phyloP scores from a whole-genome alignment of 164 flowering plant genomes.

The Saururus chinensis region DNA sequence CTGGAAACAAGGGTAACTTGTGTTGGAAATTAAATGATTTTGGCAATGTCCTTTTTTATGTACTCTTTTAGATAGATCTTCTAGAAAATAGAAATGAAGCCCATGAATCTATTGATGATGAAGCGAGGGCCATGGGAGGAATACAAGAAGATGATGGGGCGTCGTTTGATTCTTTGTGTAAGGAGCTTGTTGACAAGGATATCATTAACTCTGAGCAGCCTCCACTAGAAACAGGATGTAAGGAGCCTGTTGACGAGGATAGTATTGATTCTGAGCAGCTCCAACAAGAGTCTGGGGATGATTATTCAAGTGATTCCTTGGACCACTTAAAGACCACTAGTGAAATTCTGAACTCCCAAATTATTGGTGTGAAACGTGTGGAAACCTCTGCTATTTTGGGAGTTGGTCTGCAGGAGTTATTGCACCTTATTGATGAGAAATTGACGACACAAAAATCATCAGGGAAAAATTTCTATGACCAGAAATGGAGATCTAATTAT shows the following conservation, averaged over 20 bases:
- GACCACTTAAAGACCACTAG: conserved; percentile 3
- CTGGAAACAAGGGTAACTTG: neutral
- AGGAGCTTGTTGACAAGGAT: conserved; percentile 16
- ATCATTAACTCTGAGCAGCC: conserved; percentile 7
- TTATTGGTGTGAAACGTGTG: conserved; percentile 30
- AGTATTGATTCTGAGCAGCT: conserved; percentile 7
- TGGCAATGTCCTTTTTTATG: neutral
- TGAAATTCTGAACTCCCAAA: conserved; percentile 16
- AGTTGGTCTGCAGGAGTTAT: conserved; percentile 79
- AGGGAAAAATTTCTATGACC: conserved; percentile 24
- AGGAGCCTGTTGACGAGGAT: conserved; percentile 16
- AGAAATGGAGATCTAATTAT: conserved; percentile 78
- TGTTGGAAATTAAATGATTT: neutral
- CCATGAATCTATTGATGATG: conserved; percentile 23
- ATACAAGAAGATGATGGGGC: neutral
- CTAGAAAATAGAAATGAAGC: conserved; percentile 12
- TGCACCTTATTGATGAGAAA: conserved; percentile 60
- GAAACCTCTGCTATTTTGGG: conserved; percentile 70
- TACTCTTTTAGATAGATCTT: conserved; percentile 48
- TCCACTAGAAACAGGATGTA: neutral
- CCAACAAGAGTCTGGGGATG: conserved; percentile 4
- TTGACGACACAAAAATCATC: conserved; percentile 20
- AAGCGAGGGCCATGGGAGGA: conserved; percentile 10
- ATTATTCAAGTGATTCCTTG: conserved; percentile 9
- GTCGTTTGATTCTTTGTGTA: neutral